Conservation (phyloP, 768 basidiomycete species). For the Trametes meyenii region DNA sequence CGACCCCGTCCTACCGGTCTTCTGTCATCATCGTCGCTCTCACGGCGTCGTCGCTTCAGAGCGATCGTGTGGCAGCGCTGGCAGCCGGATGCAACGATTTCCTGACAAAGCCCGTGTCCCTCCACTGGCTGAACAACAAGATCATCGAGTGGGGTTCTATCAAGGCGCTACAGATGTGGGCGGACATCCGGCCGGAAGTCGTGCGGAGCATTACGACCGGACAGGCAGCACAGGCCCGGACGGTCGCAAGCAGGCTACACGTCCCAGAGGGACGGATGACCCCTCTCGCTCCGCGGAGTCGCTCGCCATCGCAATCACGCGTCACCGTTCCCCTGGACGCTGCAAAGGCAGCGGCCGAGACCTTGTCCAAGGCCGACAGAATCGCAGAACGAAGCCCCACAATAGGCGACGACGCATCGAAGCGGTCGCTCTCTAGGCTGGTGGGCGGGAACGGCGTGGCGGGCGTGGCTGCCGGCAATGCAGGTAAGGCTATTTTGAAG, state of each 20-base stretch:
- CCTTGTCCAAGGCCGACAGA: slow-evolving; percentile 17
- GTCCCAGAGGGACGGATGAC: slow-evolving; percentile 50
- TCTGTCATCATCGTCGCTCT: slow-evolving; percentile 99
- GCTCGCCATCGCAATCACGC: slow-evolving; percentile 39
- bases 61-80: slow-evolving; percentile 94
- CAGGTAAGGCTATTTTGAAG: slow-evolving; percentile 1
- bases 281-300: slow-evolving; percentile 40
- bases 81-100: slow-evolving; percentile 99
- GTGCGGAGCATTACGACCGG: slow-evolving; percentile 49
- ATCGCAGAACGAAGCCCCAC: slow-evolving; percentile 5
- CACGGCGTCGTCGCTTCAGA: slow-evolving; percentile 93
- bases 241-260: slow-evolving; percentile 49
- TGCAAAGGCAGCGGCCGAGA: slow-evolving; percentile 16
- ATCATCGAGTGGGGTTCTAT: slow-evolving; percentile 99
- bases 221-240: slow-evolving; percentile 51
- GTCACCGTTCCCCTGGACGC: slow-evolving; percentile 21
- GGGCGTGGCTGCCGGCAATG: neutral
- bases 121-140: slow-evolving; percentile 96
- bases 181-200: slow-evolving; percentile 70
- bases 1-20: slow-evolving; percentile 68
- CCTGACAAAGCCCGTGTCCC: slow-evolving; percentile 93
- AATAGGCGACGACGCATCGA: slow-evolving; percentile 1
- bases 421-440: neutral
- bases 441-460: neutral
- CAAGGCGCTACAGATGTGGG: slow-evolving; percentile 92